phyloP scores from a whole-genome alignment of 495 filamentous ascomycete genomes.

The Tuber microsphaerosporum region DNA sequence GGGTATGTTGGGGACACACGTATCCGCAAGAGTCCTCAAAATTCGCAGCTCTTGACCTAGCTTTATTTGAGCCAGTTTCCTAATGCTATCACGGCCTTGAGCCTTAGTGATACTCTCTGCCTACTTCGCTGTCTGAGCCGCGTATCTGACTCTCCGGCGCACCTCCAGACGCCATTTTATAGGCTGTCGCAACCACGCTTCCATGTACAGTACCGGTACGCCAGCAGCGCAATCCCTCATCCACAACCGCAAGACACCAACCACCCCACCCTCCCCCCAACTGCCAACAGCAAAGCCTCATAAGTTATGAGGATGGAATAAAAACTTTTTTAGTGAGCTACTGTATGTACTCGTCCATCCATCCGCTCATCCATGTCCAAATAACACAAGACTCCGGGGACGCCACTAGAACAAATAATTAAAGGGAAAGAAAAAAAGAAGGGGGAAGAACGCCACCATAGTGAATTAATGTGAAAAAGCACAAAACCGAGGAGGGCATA shows the following conservation, averaged over 20 bases:
- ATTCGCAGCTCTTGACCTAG: background rate
- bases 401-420: background rate
- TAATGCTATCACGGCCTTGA: too few species aligned
- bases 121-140: too few species aligned
- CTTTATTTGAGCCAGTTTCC: too few species aligned
- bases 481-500: background rate
- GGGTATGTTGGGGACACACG: background rate
- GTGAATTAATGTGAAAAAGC: background rate
- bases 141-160: too few species aligned
- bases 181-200: background rate
- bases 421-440: background rate
- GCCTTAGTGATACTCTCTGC: too few species aligned
- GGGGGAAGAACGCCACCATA: background rate
- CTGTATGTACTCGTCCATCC: background rate
- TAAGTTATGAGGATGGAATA: background rate
- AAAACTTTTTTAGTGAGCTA: background rate
- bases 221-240: background rate
- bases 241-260: background rate
- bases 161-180: too few species aligned
- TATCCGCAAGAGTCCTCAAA: background rate
- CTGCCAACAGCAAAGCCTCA: background rate
- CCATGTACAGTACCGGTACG: background rate
- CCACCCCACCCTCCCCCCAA: background rate
- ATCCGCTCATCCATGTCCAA: background rate
- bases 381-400: background rate